phyloP scores from a whole-genome alignment of 2,329 filamentous ascomycete genomes.

The Colletotrichum echinochloae region DNA sequence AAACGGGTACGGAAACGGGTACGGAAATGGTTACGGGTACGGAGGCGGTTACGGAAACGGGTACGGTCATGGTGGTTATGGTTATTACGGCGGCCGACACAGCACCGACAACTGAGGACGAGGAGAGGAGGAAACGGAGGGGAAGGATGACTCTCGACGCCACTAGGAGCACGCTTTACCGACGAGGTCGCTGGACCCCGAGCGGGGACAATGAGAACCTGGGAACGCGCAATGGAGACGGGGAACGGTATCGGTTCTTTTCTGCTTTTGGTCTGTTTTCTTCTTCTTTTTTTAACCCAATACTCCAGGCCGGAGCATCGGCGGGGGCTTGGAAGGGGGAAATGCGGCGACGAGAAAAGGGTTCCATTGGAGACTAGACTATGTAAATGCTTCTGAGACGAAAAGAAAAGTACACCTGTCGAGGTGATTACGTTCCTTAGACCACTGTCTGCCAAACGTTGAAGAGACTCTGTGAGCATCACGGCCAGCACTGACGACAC shows the following conservation, averaged over 20 bases:
- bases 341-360: constrained; percentile 1
- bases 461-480: neutral
- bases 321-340: neutral
- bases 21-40: too few species aligned
- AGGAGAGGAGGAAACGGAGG: neutral
- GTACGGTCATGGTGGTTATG: too few species aligned
- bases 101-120: neutral
- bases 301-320: neutral
- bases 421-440: neutral
- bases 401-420: neutral
- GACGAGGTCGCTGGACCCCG: neutral
- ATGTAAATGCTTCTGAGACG: neutral
- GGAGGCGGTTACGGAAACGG: too few species aligned
- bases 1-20: too few species aligned
- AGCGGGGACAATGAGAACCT: neutral
- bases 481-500: neutral
- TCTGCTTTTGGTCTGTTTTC: neutral
- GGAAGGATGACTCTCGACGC: constrained; percentile 12
- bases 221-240: too few species aligned
- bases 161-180: neutral
- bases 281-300: neutral
- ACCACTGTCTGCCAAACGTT: neutral
- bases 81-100: neutral
- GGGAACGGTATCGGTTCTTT: neutral
- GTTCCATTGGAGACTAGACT: neutral